Conservation (phyloP, 495 filamentous ascomycete species). For the Podospora tetraspora region DNA sequence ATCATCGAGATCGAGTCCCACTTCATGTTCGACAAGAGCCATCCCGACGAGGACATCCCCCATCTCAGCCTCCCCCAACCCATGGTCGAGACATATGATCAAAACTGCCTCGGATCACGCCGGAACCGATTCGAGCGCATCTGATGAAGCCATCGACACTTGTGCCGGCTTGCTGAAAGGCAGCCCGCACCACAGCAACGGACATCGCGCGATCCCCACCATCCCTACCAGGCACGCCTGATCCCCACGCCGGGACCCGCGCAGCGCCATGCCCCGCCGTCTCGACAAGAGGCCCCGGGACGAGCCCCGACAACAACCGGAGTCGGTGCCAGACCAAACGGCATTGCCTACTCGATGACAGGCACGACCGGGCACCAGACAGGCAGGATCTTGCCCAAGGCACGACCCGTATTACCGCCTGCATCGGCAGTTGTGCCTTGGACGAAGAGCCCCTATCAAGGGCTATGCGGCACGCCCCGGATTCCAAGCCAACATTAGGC, state of each 20-base stretch:
- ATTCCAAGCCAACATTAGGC: not conserved
- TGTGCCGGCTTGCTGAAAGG: not conserved
- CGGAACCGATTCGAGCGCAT: not conserved
- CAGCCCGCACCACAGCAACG: not conserved
- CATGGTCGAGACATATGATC: not conserved
- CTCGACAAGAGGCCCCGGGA: not conserved
- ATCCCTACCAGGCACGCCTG: too few species aligned
- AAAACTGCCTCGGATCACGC: not conserved
- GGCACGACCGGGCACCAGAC: not conserved
- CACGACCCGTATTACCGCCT: not conserved
- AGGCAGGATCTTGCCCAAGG: not conserved
- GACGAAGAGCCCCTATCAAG: too few species aligned
- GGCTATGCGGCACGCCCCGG: not conserved
- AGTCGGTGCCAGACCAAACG: not conserved
- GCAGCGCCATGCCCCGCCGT: not conserved
- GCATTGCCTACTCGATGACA: not conserved
- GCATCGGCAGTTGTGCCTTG: not conserved
- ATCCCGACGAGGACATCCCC: too few species aligned
- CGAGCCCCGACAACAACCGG: not conserved
- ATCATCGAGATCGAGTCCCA: not conserved
- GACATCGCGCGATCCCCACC: not conserved
- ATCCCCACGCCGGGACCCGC: not conserved
- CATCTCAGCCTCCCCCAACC: too few species aligned
- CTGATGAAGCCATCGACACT: not conserved
- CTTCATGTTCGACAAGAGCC: not conserved